Conservation (phyloP, 2,329 filamentous ascomycete genomes). For the Beauveria rudraprayagi region DNA sequence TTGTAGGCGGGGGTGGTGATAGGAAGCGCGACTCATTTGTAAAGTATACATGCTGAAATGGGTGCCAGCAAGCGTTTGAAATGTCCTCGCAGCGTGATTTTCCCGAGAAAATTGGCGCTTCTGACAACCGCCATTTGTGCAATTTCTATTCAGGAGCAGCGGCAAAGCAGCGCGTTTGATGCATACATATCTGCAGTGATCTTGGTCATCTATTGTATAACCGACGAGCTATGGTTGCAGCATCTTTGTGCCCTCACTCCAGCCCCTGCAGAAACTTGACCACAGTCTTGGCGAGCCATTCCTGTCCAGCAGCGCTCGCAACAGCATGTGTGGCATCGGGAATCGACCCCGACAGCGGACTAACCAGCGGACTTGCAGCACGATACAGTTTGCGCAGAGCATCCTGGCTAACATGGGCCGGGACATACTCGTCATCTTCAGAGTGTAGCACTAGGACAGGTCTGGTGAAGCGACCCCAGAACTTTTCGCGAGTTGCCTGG, state of each 20-base stretch:
- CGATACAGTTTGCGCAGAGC: conserved; percentile 51
- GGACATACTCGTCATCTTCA: conserved; percentile 58
- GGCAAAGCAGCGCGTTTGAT: no score
- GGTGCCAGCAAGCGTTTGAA: no score
- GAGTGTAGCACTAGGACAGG: conserved; percentile 59
- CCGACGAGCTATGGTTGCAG: background rate
- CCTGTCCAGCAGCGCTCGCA: conserved; percentile 33
- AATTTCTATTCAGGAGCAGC: no score
- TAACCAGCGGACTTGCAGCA: conserved; percentile 35
- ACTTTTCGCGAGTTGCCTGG: conserved; percentile 43
- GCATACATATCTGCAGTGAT: no score
- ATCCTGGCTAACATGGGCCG: conserved; percentile 47
- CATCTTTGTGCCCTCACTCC: background rate
- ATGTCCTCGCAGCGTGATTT: no score
- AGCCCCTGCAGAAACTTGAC: conserved; percentile 34
- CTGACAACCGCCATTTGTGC: no score
- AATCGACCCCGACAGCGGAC: conserved; percentile 43
- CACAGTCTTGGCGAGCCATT: conserved; percentile 43
- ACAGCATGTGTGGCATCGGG: conserved; percentile 46
- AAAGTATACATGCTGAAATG: no score
- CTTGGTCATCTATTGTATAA: no score
- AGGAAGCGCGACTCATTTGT: no score
- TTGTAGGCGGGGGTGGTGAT: no score
- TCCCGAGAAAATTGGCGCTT: no score
- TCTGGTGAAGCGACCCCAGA: conserved; percentile 58